phyloP scores from a whole-genome alignment of 2,329 filamentous ascomycete genomes.

The Nannizziopsis barbatae region DNA sequence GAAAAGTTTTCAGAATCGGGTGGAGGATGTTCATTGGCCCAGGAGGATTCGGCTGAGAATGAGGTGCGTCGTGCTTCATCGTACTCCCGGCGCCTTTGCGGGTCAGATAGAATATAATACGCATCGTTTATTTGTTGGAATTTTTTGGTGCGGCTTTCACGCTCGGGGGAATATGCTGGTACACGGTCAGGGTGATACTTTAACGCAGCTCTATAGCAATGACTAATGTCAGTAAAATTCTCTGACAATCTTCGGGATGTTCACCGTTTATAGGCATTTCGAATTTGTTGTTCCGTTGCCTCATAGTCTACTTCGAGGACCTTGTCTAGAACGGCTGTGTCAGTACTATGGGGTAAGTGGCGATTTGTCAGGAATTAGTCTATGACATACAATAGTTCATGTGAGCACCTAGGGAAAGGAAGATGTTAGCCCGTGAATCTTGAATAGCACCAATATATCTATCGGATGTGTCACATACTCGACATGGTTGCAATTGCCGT shows the following conservation, averaged over 20 bases:
- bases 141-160: slow-evolving; percentile 65
- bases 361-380: neutral
- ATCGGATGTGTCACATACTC: too few species aligned
- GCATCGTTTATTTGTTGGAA: slow-evolving; percentile 91
- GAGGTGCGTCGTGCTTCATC: slow-evolving; percentile 53
- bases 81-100: slow-evolving; percentile 67
- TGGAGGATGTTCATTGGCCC: slow-evolving; percentile 2
- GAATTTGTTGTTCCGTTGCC: slow-evolving; percentile 71
- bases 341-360: neutral
- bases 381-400: slow-evolving; percentile 48
- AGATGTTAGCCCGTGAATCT: too few species aligned
- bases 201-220: slow-evolving; percentile 57
- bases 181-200: slow-evolving; percentile 93
- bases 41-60: slow-evolving; percentile 29
- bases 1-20: slow-evolving; percentile 38
- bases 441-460: too few species aligned
- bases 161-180: slow-evolving; percentile 69
- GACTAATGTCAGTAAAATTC: neutral
- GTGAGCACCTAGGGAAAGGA: slow-evolving; percentile 25
- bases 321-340: slow-evolving; percentile 45
- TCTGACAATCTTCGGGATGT: neutral
- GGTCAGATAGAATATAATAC: slow-evolving; percentile 81
- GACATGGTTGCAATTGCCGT: too few species aligned
- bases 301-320: slow-evolving; percentile 61
- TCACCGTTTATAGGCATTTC: slow-evolving; percentile 87